phyloP scores from a whole-genome alignment of 768 basidiomycete genomes.

The Russula abietina region DNA sequence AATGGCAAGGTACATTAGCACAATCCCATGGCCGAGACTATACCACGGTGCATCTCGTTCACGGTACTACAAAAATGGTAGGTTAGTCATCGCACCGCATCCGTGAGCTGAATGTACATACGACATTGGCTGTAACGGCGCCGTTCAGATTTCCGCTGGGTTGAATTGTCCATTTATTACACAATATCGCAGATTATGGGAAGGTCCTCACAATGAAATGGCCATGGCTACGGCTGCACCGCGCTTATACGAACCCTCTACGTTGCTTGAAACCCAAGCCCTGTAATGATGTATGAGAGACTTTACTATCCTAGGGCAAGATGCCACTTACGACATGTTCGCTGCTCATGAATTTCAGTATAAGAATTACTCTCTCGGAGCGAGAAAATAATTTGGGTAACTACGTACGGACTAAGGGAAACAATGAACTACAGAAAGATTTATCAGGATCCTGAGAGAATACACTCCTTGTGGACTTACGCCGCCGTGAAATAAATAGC shows the following conservation, averaged over 20 bases:
- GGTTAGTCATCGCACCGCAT: not conserved
- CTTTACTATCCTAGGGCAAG: not conserved
- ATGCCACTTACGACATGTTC: not conserved
- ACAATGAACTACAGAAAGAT: not conserved
- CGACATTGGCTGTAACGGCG: not conserved
- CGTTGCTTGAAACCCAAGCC: not conserved
- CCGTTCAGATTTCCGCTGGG: not conserved
- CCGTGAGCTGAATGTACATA: not conserved
- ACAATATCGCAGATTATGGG: conserved; percentile 46
- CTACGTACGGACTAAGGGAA: not conserved
- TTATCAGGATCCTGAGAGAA: not conserved
- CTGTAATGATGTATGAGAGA: not conserved
- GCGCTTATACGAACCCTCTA: conserved; percentile 1
- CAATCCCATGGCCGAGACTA: not conserved
- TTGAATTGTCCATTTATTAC: conserved; percentile 43
- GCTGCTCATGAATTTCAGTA: not conserved
- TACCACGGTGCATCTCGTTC: not conserved
- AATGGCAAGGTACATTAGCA: not conserved
- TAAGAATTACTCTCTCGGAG: not conserved
- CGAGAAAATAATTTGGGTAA: too few species aligned
- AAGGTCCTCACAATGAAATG: not conserved
- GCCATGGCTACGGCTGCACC: not conserved
- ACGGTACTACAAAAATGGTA: not conserved
- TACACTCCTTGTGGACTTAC: not conserved
- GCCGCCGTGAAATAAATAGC: not conserved